These are phyloP conservation scores for Penicillium odoratum DNA, from an alignment of 495 filamentous ascomycete genomes.

Conservation along the genomic window DNA sequence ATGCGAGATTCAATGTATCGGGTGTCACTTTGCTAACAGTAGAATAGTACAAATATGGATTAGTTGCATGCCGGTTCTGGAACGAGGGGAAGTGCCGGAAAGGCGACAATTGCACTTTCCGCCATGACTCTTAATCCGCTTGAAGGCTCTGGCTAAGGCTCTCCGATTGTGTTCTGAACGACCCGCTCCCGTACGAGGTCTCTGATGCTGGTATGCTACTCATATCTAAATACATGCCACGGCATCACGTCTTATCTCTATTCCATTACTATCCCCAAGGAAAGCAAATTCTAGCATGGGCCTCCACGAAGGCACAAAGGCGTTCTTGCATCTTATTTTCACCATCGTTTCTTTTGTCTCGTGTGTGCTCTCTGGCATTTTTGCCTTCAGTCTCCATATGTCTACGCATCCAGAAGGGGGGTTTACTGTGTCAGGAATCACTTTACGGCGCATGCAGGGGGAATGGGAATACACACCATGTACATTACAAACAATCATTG, in stretches of 20 bases:
- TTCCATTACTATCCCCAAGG: background rate
- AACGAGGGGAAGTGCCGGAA: slow-evolving; percentile 77
- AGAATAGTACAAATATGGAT: slow-evolving; percentile 39
- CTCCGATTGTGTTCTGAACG: too few relatives aligned
- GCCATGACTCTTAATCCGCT: slow-evolving; percentile 50
- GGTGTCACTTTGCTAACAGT: slow-evolving; percentile 16
- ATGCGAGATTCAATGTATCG: background rate
- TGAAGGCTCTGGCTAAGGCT: background rate
- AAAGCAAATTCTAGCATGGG: slow-evolving; percentile 5
- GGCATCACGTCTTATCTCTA: background rate
- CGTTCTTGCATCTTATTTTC: slow-evolving; percentile 1
- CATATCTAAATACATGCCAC: background rate
- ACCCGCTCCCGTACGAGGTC: too few relatives aligned
- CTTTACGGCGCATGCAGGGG: slow-evolving; percentile 5
- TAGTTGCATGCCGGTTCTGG: slow-evolving; percentile 73
- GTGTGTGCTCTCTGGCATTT: background rate
- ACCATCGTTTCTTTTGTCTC: background rate
- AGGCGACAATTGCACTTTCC: slow-evolving; percentile 81
- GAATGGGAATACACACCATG: background rate
- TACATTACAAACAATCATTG: slow-evolving; percentile 1
- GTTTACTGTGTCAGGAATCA: background rate
- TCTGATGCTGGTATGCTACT: background rate
- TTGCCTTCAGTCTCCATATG: background rate
- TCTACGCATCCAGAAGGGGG: slow-evolving; percentile 1
- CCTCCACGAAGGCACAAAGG: slow-evolving; percentile 4